Evolutionary conservation across 2,329 filamentous ascomycete genomes (phyloP).

Genomic region (Nothomitra cinnamomea): DNA sequence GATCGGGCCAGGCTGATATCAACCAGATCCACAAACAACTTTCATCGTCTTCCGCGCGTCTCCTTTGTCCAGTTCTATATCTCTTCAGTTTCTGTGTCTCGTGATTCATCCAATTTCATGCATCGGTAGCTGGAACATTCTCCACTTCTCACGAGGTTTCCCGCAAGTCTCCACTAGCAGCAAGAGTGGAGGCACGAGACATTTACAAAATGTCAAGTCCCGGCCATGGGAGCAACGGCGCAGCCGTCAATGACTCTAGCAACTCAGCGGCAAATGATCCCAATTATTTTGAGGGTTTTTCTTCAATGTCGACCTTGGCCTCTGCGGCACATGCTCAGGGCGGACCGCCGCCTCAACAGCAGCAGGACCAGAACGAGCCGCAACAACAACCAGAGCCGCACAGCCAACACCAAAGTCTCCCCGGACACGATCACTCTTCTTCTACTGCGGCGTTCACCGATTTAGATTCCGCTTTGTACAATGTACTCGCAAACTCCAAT

Average conservation of each 20-base stretch:
- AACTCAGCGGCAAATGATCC: background rate
- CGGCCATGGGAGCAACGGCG: background rate
- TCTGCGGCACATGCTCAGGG: slow-evolving; percentile 6
- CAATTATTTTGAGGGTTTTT: slow-evolving; percentile 5
- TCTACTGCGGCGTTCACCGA: background rate
- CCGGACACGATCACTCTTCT: background rate
- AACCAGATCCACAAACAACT: background rate
- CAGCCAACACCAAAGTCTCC: background rate
- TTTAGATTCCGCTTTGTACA: slow-evolving; percentile 3
- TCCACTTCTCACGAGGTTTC: background rate
- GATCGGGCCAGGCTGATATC: background rate
- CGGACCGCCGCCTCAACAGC: background rate
- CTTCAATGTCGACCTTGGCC: slow-evolving; percentile 6
- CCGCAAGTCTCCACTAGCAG: background rate
- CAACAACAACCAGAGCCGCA: background rate
- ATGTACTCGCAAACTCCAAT: background rate
- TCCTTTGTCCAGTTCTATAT: background rate
- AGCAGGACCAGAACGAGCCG: background rate
- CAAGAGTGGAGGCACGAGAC: background rate
- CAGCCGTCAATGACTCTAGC: background rate
- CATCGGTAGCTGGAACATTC: background rate
- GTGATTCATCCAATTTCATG: background rate
- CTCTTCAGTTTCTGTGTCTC: background rate
- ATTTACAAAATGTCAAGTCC: slow-evolving; percentile 2
- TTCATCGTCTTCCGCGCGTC: background rate